Percentiles rank a stretch among this genome's conserved stretches.
Evolutionary conservation across 257 asterid species (phyloP).

Genomic region (Handroanthus guayacan): DNA sequence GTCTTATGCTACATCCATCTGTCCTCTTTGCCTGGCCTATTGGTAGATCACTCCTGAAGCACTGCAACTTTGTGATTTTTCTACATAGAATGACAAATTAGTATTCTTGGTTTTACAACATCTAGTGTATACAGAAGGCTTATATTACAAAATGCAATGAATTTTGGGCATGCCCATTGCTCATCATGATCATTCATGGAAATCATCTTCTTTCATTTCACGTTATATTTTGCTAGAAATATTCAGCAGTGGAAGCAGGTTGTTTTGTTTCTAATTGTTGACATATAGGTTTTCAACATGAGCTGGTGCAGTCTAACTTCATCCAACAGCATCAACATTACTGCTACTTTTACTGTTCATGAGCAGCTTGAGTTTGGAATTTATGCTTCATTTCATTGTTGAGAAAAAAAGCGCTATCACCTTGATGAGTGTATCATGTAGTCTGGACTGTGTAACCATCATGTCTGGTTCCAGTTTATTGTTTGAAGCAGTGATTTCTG

Average conservation of each 20-base stretch:
- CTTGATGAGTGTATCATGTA: background rate
- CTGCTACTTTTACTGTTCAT: background rate
- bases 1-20: background rate
- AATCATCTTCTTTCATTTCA: slow-evolving; percentile 2
- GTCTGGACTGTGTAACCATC: background rate
- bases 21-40: slow-evolving; percentile 23
- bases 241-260: background rate
- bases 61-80: slow-evolving; percentile 17
- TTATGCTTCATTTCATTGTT: background rate
- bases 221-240: background rate
- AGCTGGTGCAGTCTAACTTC: background rate
- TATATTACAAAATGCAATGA: background rate
- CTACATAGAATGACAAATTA: slow-evolving; percentile 4
- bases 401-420: background rate
- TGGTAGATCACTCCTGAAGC: slow-evolving; percentile 11
- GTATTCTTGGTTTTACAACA: background rate
- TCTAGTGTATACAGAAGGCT: background rate
- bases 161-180: slow-evolving; percentile 8
- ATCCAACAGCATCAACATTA: background rate
- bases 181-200: slow-evolving; percentile 13
- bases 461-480: background rate
- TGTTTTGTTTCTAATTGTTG: background rate
- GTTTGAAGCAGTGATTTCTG: background rate
- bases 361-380: background rate
- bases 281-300: background rate